Evolutionary conservation across 2,329 filamentous ascomycete species (phyloP).

Genomic region (Albifimbria verrucaria): DNA sequence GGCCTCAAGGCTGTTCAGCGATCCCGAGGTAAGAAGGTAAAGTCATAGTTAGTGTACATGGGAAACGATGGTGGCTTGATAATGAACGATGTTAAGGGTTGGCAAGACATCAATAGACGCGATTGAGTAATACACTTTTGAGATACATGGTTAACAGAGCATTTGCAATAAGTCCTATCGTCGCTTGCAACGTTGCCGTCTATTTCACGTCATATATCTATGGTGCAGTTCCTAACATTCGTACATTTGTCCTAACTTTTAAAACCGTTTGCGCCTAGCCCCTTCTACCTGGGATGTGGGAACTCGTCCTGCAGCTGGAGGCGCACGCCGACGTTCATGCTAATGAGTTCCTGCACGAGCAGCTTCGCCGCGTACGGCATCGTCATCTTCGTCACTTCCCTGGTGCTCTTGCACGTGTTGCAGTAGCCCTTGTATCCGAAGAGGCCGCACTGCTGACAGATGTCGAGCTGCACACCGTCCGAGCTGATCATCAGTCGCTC

Average conservation of each 20-base stretch:
- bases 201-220: neutral
- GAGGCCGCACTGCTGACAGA: conserved; percentile 89
- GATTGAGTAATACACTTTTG: neutral
- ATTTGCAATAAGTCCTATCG: too few species aligned
- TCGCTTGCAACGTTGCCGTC: neutral
- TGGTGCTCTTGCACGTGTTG: conserved; percentile 83
- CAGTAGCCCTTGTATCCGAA: conserved; percentile 97
- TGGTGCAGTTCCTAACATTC: conserved; percentile 5
- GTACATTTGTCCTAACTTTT: too few species aligned
- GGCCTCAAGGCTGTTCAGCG: conserved; percentile 45
- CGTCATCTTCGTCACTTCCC: conserved; percentile 84
- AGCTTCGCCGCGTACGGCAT: conserved; percentile 98
- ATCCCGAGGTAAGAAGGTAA: conserved; percentile 5
- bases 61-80: too few species aligned
- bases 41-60: neutral
- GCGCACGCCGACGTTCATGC: conserved; percentile 96
- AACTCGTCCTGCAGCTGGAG: conserved; percentile 94
- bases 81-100: too few species aligned
- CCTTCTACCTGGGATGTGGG: conserved; percentile 58
- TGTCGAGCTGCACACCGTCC: conserved; percentile 86
- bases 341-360: conserved; percentile 90
- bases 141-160: too few species aligned
- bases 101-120: too few species aligned
- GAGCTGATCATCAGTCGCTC: conserved; percentile 94
- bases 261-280: neutral